phyloP scores from a whole-genome alignment of 1,284 basidiomycete genomes.

The Cryptococcus deneoformans region DNA sequence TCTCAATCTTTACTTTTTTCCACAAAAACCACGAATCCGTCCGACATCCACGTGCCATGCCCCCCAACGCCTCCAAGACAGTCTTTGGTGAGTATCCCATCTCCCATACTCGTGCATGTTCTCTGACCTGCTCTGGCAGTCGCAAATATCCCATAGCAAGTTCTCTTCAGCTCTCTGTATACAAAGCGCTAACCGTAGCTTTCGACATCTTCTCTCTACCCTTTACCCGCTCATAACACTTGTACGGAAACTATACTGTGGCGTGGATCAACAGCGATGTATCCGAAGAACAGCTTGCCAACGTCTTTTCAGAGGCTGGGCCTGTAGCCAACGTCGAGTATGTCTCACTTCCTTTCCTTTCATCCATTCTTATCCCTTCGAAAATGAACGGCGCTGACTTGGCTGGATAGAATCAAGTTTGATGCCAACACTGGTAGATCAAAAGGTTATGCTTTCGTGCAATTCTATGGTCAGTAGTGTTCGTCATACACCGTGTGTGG shows the following conservation, averaged over 20 bases:
- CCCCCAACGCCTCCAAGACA: conserved; percentile 25
- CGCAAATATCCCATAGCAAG: conserved; percentile 46
- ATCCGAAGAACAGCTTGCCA: conserved; percentile 50
- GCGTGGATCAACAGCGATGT: conserved; percentile 36
- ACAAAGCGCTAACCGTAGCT: too few relatives aligned
- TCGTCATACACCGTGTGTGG: conserved; percentile 18
- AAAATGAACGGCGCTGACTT: not conserved
- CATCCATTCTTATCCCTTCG: too few relatives aligned
- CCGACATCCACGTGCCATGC: conserved; percentile 12
- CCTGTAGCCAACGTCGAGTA: conserved; percentile 52
- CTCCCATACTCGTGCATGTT: not conserved
- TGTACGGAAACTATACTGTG: not conserved
- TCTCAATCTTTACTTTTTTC: conserved; percentile 3
- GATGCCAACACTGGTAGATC: conserved; percentile 94
- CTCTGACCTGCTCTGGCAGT: conserved; percentile 16
- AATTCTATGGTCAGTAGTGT: conserved; percentile 75
- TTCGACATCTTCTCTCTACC: not conserved
- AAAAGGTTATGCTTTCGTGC: conserved; percentile 96
- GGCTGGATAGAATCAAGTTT: conserved; percentile 74
- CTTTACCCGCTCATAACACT: too few relatives aligned
- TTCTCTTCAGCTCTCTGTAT: not conserved
- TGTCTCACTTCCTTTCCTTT: conserved; percentile 12
- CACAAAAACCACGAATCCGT: not conserved
- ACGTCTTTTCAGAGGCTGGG: conserved; percentile 51
- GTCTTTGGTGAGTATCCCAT: conserved; percentile 27